Conservation (phyloP, 1,284 basidiomycete species). For the Phlebopus sp. region DNA sequence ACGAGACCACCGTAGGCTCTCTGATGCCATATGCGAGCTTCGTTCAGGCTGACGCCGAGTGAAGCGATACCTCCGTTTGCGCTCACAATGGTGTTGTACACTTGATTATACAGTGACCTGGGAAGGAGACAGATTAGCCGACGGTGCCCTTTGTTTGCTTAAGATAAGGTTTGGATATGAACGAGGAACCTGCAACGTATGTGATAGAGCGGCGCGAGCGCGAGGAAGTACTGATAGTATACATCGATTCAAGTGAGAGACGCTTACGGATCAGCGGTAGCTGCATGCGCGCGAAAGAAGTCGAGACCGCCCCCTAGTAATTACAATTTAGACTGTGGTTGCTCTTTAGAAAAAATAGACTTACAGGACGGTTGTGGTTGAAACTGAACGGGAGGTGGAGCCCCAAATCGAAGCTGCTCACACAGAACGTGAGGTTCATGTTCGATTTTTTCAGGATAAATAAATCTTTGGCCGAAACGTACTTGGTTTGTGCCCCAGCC, state of each 20-base stretch:
- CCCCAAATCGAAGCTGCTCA: constrained; percentile 46
- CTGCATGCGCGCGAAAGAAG: constrained; percentile 59
- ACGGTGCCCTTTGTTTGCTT: constrained; percentile 1
- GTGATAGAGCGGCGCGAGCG: constrained; percentile 1
- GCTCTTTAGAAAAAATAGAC: constrained; percentile 15
- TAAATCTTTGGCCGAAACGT: constrained; percentile 10
- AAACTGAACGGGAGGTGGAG: constrained; percentile 52
- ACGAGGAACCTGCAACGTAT: constrained; percentile 8
- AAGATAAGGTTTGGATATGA: neutral
- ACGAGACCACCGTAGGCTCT: constrained; percentile 58
- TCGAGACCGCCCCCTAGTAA: constrained; percentile 55
- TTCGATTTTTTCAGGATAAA: neutral
- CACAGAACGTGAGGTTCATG: neutral
- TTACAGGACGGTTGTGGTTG: constrained; percentile 59
- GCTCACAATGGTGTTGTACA: constrained; percentile 43
- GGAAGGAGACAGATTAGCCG: constrained; percentile 13
- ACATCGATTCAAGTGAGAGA: neutral
- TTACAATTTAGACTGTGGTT: neutral
- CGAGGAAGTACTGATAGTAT: neutral
- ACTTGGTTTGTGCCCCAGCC: constrained; percentile 53
- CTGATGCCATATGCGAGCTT: constrained; percentile 57
- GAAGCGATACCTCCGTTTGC: constrained; percentile 28
- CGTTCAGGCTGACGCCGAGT: constrained; percentile 48
- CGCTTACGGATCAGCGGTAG: constrained; percentile 53
- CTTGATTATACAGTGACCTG: constrained; percentile 56